phyloP scores from a whole-genome alignment of 1,284 basidiomycete genomes.

The Pisolithus thermaeus region DNA sequence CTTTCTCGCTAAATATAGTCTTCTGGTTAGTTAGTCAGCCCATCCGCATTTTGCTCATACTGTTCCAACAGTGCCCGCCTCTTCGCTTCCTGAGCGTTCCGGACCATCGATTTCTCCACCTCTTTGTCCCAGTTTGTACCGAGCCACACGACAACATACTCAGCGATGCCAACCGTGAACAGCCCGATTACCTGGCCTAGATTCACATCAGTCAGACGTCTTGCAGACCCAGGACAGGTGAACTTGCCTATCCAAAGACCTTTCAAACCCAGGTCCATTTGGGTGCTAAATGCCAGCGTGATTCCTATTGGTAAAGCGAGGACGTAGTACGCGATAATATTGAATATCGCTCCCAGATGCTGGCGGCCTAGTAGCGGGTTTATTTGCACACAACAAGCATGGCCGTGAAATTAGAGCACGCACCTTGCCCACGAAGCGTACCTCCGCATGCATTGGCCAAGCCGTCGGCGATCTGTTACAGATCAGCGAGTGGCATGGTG shows the following conservation, averaged over 20 bases:
- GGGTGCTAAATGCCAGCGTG: constrained; percentile 52
- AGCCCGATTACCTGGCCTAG: constrained; percentile 67
- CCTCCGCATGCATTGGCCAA: constrained; percentile 70
- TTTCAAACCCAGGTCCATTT: constrained; percentile 45
- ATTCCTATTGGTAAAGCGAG: constrained; percentile 69
- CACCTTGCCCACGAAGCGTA: constrained; percentile 62
- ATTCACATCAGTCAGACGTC: neutral
- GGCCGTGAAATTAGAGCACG: neutral
- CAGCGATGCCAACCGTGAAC: constrained; percentile 65
- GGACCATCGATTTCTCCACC: constrained; percentile 43
- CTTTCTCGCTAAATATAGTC: neutral
- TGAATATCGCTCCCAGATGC: constrained; percentile 69
- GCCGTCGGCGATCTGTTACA: constrained; percentile 56
- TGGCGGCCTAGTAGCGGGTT: constrained; percentile 49
- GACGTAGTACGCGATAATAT: constrained; percentile 71
- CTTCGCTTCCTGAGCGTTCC: constrained; percentile 49
- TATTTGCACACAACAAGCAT: constrained; percentile 3
- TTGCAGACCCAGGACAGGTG: neutral
- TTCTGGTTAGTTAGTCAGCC: constrained; percentile 15
- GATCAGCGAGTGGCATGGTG: neutral
- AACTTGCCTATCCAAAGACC: constrained; percentile 63
- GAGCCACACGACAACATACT: constrained; percentile 60
- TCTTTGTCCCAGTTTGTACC: constrained; percentile 64
- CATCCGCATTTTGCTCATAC: constrained; percentile 5
- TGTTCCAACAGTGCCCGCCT: constrained; percentile 21